Conservation (phyloP, 495 filamentous ascomycete genomes). For the Apiosordaria backusii region DNA sequence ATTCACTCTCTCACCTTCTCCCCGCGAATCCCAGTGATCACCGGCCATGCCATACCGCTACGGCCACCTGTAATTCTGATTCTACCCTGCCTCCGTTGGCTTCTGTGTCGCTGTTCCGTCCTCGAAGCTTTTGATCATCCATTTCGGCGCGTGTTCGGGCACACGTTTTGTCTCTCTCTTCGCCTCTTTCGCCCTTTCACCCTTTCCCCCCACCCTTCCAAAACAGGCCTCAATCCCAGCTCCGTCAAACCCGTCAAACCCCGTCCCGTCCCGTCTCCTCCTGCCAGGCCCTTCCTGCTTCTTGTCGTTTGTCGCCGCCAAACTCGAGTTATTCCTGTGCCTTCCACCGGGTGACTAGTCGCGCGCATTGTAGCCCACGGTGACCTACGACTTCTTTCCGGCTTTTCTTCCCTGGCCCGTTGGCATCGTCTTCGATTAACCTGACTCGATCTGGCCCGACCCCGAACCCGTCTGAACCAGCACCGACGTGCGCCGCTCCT, state of each 20-base stretch:
- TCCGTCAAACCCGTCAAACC: neutral
- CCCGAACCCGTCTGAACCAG: no score
- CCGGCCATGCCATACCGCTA: neutral
- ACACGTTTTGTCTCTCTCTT: slow-evolving; percentile 3
- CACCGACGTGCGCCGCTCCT: no score
- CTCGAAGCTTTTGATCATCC: neutral
- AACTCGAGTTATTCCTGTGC: neutral
- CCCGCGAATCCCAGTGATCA: neutral
- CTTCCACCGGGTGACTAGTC: neutral
- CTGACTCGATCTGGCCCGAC: neutral
- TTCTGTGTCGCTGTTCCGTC: neutral
- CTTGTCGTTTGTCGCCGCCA: slow-evolving; percentile 16
- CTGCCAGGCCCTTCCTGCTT: slow-evolving; percentile 10
- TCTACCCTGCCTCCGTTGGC: neutral
- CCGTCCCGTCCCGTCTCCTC: slow-evolving; percentile 16
- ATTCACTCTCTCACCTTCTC: neutral
- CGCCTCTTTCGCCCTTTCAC: slow-evolving; percentile 1
- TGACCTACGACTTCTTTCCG: no score
- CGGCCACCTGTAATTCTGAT: neutral
- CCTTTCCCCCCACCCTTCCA: slow-evolving; percentile 22
- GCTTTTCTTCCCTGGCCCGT: no score
- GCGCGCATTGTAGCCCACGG: neutral
- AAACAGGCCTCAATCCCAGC: slow-evolving; percentile 19
- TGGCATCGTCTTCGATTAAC: neutral
- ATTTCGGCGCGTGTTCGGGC: neutral